Evolutionary conservation across 805 yeast genomes (phyloP), one percentile per base, ranked within the genome.

Genomic region (Cyberlindnera maritima): DNA sequence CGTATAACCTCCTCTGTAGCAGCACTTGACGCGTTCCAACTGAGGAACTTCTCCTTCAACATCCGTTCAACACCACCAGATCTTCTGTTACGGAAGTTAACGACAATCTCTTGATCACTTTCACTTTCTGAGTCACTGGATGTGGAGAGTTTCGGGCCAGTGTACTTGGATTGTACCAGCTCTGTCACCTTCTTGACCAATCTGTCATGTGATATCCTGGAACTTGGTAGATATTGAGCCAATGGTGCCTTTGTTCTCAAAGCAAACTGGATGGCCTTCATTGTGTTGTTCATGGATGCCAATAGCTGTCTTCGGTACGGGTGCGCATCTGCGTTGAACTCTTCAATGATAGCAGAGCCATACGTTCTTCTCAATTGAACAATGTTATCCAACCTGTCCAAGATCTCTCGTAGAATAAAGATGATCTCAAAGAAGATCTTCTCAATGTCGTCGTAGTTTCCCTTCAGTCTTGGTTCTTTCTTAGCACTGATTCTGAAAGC

Each of bases 21-120:
- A 3, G 76, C 70, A 47, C 71, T 70, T 2, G 77, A 62, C 2
- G 81, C 81, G 54, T 74, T 76, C 81, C 81, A 77, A 45, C 75
- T 66, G 52, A 77, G 58, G 46, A 72, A 66, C 49, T 67, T 66
- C 47, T 71, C 71, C 46, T 68, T 66, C 18, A 69, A 45, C 4
- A 67, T 48, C 6, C 60, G 60, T 2, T 31, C 36, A 13, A 60
- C 49, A 12, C 37, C 36, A n/a, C 28, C 36, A 3, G 40, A 19
- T 23, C 49, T 25, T 29, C 46, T 43, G 12, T 39, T 41, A 17
- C 45, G 38, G 41, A 58, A 44, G 23, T 46, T 46, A 7, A 56
- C 38, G 12, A 47, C 29, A 4, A 57, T 57, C 26, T 59, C 65
- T 15, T 49, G 35, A 18, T 63, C 69, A 42, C 54, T 47, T 4